phyloP scores from a whole-genome alignment of 176 grass and related monocot species.

The Metroxylon sagu region DNA sequence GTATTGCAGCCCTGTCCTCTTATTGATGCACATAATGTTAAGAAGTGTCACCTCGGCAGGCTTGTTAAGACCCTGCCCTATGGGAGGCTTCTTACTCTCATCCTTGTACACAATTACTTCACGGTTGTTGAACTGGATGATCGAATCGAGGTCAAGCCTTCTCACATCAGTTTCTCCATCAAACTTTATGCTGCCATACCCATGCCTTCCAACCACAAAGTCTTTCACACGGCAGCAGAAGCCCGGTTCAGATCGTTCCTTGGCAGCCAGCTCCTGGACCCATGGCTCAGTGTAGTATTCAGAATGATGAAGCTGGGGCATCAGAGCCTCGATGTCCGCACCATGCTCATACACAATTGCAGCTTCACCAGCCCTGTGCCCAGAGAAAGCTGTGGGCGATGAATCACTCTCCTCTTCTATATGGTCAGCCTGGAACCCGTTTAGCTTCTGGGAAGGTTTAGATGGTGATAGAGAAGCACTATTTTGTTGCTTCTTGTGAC shows the following conservation, averaged over 20 bases:
- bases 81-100: slow-evolving; percentile 58
- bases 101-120: slow-evolving; percentile 87
- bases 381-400: no score
- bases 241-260: slow-evolving; percentile 59
- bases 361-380: neutral
- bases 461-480: slow-evolving; percentile 7
- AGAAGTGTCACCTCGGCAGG: slow-evolving; percentile 69
- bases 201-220: slow-evolving; percentile 62
- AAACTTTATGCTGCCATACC: slow-evolving; percentile 73
- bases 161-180: slow-evolving; percentile 67
- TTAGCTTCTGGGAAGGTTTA: slow-evolving; percentile 19
- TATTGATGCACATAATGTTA: slow-evolving; percentile 71
- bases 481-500: slow-evolving; percentile 2
- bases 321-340: slow-evolving; percentile 28
- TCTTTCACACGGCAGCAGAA: slow-evolving; percentile 53
- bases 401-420: slow-evolving; percentile 5
- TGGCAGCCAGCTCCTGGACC: slow-evolving; percentile 72
- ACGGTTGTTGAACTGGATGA: slow-evolving; percentile 61
- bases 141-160: slow-evolving; percentile 57
- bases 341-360: slow-evolving; percentile 21
- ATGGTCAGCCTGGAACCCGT: slow-evolving; percentile 19
- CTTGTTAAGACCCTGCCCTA: slow-evolving; percentile 79
- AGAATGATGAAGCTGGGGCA: slow-evolving; percentile 57
- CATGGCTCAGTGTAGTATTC: slow-evolving; percentile 69
- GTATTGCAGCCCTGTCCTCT: slow-evolving; percentile 51